Evolutionary conservation across 192 early-diverging fungal genomes (phyloP).

Genomic region (Dissophora globulifera): DNA sequence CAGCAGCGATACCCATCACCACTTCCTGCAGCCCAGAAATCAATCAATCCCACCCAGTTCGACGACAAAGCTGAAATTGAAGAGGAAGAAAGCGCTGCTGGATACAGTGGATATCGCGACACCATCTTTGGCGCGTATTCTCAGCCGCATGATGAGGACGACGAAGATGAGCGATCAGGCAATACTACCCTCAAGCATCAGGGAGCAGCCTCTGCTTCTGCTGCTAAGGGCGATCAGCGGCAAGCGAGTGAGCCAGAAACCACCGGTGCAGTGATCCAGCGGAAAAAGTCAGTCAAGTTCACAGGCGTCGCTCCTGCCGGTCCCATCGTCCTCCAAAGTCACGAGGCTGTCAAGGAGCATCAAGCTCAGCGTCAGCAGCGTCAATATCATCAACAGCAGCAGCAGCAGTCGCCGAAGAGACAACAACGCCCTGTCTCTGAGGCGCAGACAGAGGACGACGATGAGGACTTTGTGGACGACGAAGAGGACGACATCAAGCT

Average conservation of each 20-base stretch:
- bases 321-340: conserved; percentile 38
- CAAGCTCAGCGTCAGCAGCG: conserved; percentile 34
- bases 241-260: neutral
- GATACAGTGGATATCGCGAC: conserved; percentile 48
- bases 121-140: conserved; percentile 51
- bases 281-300: conserved; percentile 52
- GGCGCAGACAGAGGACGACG: neutral
- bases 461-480: conserved; percentile 12
- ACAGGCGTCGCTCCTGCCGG: conserved; percentile 30
- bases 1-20: conserved; percentile 31
- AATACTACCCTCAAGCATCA: no score
- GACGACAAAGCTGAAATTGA: conserved; percentile 46
- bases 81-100: conserved; percentile 17
- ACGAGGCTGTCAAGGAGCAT: conserved; percentile 44
- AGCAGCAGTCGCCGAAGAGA: neutral
- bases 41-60: conserved; percentile 38
- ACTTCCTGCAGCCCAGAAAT: conserved; percentile 33
- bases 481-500: conserved; percentile 26
- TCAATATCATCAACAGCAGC: conserved; percentile 5
- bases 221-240: neutral
- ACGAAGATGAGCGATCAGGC: conserved; percentile 14
- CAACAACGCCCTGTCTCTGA: neutral
- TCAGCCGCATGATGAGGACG: conserved; percentile 31
- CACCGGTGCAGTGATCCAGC: conserved; percentile 15
- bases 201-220: no score